Conservation (phyloP, 208 protist species). For the Trypanosoma cruzi region DNA sequence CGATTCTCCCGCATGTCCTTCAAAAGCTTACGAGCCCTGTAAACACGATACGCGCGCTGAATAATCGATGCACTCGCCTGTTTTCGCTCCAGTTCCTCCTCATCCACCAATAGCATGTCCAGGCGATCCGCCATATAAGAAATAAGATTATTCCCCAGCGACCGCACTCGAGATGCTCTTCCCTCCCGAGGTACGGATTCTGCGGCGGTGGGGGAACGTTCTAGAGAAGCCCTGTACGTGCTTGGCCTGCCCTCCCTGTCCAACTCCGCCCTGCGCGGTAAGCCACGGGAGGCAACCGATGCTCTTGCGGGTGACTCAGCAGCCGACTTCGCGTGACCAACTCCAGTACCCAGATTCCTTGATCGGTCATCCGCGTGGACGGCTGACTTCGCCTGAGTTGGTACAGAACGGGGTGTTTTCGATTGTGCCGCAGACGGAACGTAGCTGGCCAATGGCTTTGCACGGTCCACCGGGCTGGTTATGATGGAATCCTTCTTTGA, state of each 20-base stretch:
- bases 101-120: slow-evolving; percentile 76
- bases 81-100: slow-evolving; percentile 79
- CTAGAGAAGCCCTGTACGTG: background rate
- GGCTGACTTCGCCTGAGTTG: background rate
- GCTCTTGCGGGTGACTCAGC: background rate
- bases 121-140: slow-evolving; percentile 65
- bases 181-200: background rate
- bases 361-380: background rate
- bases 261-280: background rate
- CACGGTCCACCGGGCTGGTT: background rate
- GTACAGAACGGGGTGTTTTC: background rate
- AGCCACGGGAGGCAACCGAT: background rate
- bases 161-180: background rate
- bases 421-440: background rate
- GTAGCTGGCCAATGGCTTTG: background rate
- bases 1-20: slow-evolving; percentile 29
- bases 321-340: background rate
- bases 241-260: background rate
- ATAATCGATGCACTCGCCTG: slow-evolving; percentile 57
- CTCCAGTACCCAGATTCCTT: background rate
- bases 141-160: slow-evolving; percentile 37
- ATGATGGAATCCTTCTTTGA: background rate
- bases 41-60: slow-evolving; percentile 66
- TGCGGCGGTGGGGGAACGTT: background rate
- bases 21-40: slow-evolving; percentile 42